Percentiles rank a stretch among this genome's conserved stretches.
These are phyloP conservation scores for Solanum aculeatissimum DNA, from an alignment of 305 asterid genomes.

Conservation along the genomic window DNA sequence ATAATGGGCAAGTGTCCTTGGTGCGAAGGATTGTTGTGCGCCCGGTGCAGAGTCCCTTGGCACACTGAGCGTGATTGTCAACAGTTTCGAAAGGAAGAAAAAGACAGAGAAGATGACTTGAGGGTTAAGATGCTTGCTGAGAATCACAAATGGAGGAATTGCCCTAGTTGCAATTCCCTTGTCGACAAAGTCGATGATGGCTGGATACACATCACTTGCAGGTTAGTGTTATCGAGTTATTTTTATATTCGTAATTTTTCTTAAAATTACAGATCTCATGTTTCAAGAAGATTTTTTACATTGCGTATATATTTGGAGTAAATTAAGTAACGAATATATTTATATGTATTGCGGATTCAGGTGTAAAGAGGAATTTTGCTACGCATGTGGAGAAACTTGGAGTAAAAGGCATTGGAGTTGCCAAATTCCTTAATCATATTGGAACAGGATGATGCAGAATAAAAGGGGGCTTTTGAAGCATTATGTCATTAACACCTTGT, in stretches of 20 bases:
- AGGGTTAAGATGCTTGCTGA: constrained; percentile 9
- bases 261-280: not conserved
- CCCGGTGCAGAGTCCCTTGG: constrained; percentile 14
- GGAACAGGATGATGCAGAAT: not conserved
- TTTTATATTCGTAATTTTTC: not conserved
- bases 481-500: no score
- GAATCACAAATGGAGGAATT: constrained; percentile 17
- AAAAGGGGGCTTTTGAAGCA: no score
- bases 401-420: constrained; percentile 18
- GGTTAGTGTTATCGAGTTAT: constrained; percentile 6
- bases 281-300: no score
- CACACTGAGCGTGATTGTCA: constrained; percentile 6
- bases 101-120: constrained; percentile 6
- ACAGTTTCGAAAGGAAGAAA: not conserved
- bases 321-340: not conserved
- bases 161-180: constrained; percentile 8
- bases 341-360: constrained; percentile 7
- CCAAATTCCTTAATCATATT: not conserved
- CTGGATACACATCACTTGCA: constrained; percentile 34
- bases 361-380: constrained; percentile 36
- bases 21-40: constrained; percentile 8
- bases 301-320: no score
- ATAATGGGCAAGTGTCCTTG: constrained; percentile 5
- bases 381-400: constrained; percentile 28
- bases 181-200: constrained; percentile 24